Evolutionary conservation across 345 rosid species (phyloP).

Genomic region (Aquilaria yunnanensis): DNA sequence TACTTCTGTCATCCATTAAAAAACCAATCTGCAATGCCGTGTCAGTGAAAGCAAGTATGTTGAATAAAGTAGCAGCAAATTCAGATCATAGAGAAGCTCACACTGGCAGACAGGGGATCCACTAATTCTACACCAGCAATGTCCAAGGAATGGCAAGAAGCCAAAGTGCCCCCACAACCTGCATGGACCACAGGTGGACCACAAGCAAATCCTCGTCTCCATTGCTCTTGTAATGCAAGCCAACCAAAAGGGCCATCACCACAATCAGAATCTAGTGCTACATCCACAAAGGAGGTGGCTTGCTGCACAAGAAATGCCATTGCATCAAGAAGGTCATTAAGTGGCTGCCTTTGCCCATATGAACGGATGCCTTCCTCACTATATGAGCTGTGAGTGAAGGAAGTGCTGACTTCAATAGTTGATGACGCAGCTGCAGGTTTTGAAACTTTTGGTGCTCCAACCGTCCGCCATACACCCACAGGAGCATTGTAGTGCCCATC

Average conservation of each 20-base stretch:
- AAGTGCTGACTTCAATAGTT: conserved; percentile 62
- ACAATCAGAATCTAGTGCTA: conserved; percentile 84
- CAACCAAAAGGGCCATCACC: conserved; percentile 95
- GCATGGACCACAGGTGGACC: conserved; percentile 97
- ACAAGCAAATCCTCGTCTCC: conserved; percentile 94
- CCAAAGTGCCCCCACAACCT: conserved; percentile 96
- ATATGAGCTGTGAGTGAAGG: conserved; percentile 66
- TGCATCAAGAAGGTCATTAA: conserved; percentile 93
- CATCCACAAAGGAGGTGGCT: conserved; percentile 95
- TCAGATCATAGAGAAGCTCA: conserved; percentile 31
- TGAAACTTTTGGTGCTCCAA: conserved; percentile 72
- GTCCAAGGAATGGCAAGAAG: conserved; percentile 93
- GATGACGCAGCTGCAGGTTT: conserved; percentile 51
- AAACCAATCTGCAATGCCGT: too few relatives aligned
- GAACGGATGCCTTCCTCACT: conserved; percentile 72
- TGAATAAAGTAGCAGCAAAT: background rate
- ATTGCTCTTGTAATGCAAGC: conserved; percentile 97
- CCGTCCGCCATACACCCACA: conserved; percentile 97
- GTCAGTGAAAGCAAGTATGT: background rate
- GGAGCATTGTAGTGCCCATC: conserved; percentile 84
- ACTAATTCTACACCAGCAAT: conserved; percentile 88
- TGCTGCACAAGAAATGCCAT: conserved; percentile 87
- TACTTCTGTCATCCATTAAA: too few relatives aligned
- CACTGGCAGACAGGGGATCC: conserved; percentile 96
- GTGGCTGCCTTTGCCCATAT: conserved; percentile 86